Base-by-base conservation (phyloP, 257 asterid species). In the Gentiana dahurica region DNA sequence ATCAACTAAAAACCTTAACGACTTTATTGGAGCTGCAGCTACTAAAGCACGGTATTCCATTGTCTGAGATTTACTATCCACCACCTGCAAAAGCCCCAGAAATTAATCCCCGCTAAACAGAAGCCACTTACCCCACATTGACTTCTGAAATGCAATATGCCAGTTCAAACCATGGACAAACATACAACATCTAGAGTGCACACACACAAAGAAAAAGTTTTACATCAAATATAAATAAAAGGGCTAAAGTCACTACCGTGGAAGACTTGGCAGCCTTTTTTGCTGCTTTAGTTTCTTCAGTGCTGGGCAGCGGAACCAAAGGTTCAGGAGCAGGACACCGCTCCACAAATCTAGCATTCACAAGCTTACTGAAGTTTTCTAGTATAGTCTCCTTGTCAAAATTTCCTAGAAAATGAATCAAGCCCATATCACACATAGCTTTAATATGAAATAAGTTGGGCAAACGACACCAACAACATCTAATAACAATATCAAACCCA, bases 301-400 rank as follows among this genome's bases (percentile, higher is more conserved):
- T 87, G 66, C 68, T 3, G 43, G 79, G 73, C 68, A 87, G 84
- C 48, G 64, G 72, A 64, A 83, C 78, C 75, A 75, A 72, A 59
- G 97, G 97, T 48, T 75, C 94, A 62, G 95, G 91, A 59, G 77
- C 86, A 24, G 98, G 98, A 58, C 98, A 87, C 8, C 89, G 88
- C 70, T 91, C 98, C 71, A 91, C 71, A 67, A 81, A 85, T 55
- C 84, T 75, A 46, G 86, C 84, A 63, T 56, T 59, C 66, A 81
- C 80, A 70, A 91, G 95, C 70, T 55, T 77, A 43, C 34, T 68
- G 76, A 91, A 81, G 73, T 57, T 75, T 61, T 81, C 88, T 45
- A 50, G 74, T 61, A 75, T 62, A 59, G 38, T 67, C 54, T 68
- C 69, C 65, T 33, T 65, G 58, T 69, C 78, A 67, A 70, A 67